Conservation (phyloP, 2,329 filamentous ascomycete species). For the Tolypocladium ovalisporum region DNA sequence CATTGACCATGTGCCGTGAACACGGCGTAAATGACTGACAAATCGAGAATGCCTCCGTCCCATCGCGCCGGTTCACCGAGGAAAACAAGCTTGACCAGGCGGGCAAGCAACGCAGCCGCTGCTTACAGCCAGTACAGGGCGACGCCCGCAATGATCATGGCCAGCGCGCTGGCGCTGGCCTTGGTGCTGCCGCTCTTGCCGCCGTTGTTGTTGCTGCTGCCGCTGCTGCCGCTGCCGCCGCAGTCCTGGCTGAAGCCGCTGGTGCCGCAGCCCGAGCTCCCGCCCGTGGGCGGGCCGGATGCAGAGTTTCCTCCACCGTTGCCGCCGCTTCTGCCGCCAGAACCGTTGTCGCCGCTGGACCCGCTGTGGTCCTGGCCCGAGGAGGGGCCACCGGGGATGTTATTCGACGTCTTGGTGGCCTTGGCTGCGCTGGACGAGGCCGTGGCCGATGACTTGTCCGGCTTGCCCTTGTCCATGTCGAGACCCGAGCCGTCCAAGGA, state of each 20-base stretch:
- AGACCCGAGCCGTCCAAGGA: conserved; percentile 74
- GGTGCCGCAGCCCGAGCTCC: conserved; percentile 19
- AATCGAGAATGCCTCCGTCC: background rate
- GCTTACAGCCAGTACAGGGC: conserved; percentile 24
- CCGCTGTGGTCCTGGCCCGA: conserved; percentile 13
- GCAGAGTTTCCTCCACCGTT: conserved; percentile 10
- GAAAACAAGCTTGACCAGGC: background rate
- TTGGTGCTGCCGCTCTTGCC: conserved; percentile 20
- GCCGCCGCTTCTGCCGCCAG: conserved; percentile 1
- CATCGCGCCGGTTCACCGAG: background rate
- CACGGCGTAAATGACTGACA: background rate
- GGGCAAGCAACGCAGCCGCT: background rate
- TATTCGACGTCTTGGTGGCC: conserved; percentile 12
- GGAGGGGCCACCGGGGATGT: conserved; percentile 19
- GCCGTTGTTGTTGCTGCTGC: conserved; percentile 10
- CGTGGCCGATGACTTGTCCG: conserved; percentile 3
- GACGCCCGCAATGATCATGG: conserved; percentile 23
- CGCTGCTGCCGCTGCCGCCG: conserved; percentile 8
- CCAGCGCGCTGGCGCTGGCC: conserved; percentile 22
- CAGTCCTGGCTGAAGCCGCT: conserved; percentile 31
- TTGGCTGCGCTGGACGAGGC: conserved; percentile 7
- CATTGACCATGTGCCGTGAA: background rate
- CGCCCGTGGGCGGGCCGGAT: conserved; percentile 5
- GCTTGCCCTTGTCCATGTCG: conserved; percentile 47
- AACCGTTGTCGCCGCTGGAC: background rate